Evolutionary conservation across 2,329 filamentous ascomycete species (phyloP), one percentile per base, ranked within the genome.

Genomic region (Parastagonospora avenae): DNA sequence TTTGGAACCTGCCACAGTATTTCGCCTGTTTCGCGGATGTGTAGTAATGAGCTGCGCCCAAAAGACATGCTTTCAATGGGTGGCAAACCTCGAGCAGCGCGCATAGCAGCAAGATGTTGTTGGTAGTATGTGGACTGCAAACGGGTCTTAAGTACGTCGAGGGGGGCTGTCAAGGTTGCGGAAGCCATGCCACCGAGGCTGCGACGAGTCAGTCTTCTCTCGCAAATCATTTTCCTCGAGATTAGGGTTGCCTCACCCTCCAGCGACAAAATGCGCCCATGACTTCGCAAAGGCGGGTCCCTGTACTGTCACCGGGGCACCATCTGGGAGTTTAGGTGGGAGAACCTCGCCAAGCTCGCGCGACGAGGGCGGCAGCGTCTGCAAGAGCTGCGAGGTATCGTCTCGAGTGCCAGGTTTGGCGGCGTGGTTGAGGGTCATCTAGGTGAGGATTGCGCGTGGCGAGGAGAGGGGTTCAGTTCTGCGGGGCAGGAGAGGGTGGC

Each of bases 71-170:
- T 73, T 56, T 73, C 79, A 63, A 75, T 84, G 59, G 75, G 83
- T 68, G 68, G 81, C 1, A 81, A 67, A 10, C 79, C 79, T 46
- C 82, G 79, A 35, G 85, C 82, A n/a, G 83, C 78, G 42, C 89
- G 84, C 8, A 85, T 82, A 12, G 87, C 84, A 28, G 82, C 82
- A 39, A 96, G 82, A 74, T 96, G 90, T 8, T 86, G 82, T 73
- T 96, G 91, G 80, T 97, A 97, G 73, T 95, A 95, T 70, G 96
- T 92, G 66, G 91, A 95, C 73, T 97, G 93, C 2, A 97, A 81
- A 31, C 93, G 86, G 9, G 93, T 97, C 74, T 96, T 96, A 43
- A 97, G 83, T 29, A 97, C 92, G 70, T 97, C 93, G 52, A 97
- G 88, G 16, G 93, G 93, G 8, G 91, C 92, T 1, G 93, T 97